A percentile compares a stretch with the other conserved stretches of the same genome.
Conservation (phyloP, 345 rosid genomes). For the Arabis alpina region DNA sequence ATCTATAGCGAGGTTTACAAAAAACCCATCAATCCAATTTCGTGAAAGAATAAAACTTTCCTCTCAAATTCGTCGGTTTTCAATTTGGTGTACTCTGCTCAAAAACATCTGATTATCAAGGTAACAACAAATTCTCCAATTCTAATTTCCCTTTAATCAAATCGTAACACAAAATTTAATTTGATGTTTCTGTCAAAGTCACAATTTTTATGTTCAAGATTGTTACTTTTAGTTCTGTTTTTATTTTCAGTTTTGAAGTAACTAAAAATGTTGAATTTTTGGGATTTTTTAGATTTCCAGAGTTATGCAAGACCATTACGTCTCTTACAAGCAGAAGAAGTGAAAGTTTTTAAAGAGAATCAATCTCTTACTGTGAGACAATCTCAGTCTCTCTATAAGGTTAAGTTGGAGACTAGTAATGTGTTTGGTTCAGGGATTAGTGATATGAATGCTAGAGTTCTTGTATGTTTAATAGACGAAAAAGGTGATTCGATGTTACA, state of each 20-base stretch:
- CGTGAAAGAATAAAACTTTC: slow-evolving; percentile 32
- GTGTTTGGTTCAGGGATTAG: slow-evolving; percentile 67
- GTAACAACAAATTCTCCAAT: slow-evolving; percentile 26
- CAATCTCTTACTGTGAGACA: slow-evolving; percentile 31
- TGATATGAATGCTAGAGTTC: slow-evolving; percentile 64
- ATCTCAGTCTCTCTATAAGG: slow-evolving; percentile 56
- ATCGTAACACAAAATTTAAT: background rate
- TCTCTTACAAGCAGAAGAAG: slow-evolving; percentile 61
- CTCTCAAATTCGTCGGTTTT: slow-evolving; percentile 31
- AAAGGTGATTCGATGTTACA: slow-evolving; percentile 71
- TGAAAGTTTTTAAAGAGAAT: slow-evolving; percentile 45
- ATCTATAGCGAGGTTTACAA: slow-evolving; percentile 34
- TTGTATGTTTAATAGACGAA: slow-evolving; percentile 68
- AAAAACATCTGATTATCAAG: slow-evolving; percentile 55
- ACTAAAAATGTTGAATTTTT: too few species aligned
- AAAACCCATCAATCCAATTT: slow-evolving; percentile 28
- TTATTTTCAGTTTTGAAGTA: slow-evolving; percentile 11
- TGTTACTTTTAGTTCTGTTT: background rate
- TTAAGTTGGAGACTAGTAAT: slow-evolving; percentile 73
- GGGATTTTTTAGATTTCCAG: slow-evolving; percentile 72
- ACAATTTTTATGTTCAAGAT: too few species aligned
- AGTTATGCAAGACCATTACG: slow-evolving; percentile 72
- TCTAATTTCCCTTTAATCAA: too few species aligned
- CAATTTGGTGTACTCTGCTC: slow-evolving; percentile 36
- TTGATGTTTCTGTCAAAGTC: background rate